Base-by-base conservation (phyloP, 2,329 filamentous ascomycete genomes). In the Trichothecium sympodiale region DNA sequence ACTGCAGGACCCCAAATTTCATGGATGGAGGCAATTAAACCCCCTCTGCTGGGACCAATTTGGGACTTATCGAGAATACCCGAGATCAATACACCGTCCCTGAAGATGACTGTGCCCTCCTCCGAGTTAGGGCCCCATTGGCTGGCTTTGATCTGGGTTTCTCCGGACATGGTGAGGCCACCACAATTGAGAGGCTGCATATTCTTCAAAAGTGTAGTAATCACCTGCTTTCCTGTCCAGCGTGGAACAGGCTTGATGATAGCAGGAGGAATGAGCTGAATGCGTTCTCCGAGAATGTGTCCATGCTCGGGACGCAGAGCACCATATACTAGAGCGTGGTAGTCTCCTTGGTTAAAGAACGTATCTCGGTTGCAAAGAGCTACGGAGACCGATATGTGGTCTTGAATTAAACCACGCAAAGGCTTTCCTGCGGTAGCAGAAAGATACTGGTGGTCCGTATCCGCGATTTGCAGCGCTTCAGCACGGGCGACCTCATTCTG, bases 11-110 rank as follows among this genome's bases (percentile, higher is more conserved):
- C 91, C 53, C 95, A 95, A 2, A 88, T 77, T 53, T 98, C 91
- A 52, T 98, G 89, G 16, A 96, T 75, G 3, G 87, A 80, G 54
- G 98, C 91, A 40, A 98, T 77, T 31, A 98, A 69, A 43, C 91
- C 91, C 36, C 88, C 88, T 20, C 78, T 77, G 40, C 77, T 83
- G 27, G 88, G 87, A 36, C 91, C 91, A 39, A 98, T 83, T 48
- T 98, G 91, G 29, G 84, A 81, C 62, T 98, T 98, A 57, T 98
- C 93, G 18, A 98, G 70, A 48, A 98, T 93, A 48, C 91, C 91
- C 33, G 77, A 82, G 33, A 95, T 71, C 45, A 96, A 76, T 46
- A 94, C 84, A 33, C 91, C 89, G 46, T 91, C 79, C 43, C 83
- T 78, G 58, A 98, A 80, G 15, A 88, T 69, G 23, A 98, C 87